These are phyloP conservation scores for Phytopythium oedochilum DNA, from an alignment of 352 stramenopile genomes.

Conservation along the genomic window DNA sequence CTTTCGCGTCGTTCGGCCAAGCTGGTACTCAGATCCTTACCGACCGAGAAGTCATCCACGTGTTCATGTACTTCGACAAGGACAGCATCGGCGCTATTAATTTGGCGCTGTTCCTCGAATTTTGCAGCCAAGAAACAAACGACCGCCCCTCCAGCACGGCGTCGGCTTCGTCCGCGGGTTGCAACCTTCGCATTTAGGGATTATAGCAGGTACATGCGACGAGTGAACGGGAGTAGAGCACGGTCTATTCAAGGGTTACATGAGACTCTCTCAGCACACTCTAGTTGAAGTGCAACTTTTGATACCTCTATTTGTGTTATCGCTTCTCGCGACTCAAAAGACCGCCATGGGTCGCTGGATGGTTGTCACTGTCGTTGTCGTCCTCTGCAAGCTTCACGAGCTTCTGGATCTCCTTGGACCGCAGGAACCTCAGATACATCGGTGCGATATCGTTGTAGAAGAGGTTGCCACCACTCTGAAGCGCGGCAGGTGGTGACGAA, in stretches of 20 bases:
- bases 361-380: background rate
- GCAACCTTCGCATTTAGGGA: constrained; percentile 4
- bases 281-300: background rate
- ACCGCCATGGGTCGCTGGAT: background rate
- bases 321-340: background rate
- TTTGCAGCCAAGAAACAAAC: constrained; percentile 10
- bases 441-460: constrained; percentile 75
- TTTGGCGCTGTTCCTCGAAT: constrained; percentile 30
- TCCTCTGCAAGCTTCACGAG: constrained; percentile 28
- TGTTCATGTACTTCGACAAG: constrained; percentile 77
- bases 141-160: background rate
- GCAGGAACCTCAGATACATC: constrained; percentile 70
- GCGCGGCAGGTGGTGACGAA: background rate
- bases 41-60: constrained; percentile 61
- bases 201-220: background rate
- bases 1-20: constrained; percentile 9
- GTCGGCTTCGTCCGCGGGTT: background rate
- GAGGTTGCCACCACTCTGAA: constrained; percentile 22
- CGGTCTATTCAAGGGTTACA: background rate
- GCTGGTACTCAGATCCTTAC: constrained; percentile 8
- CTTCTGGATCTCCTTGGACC: constrained; percentile 58
- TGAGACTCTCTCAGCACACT: background rate
- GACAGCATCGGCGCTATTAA: constrained; percentile 60
- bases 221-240: background rate
- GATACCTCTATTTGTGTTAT: background rate